Percentiles rank a stretch among this genome's conserved stretches.
Evolutionary conservation across 208 protist species (phyloP).

Genomic region (Vickermania ingenoplastis): DNA sequence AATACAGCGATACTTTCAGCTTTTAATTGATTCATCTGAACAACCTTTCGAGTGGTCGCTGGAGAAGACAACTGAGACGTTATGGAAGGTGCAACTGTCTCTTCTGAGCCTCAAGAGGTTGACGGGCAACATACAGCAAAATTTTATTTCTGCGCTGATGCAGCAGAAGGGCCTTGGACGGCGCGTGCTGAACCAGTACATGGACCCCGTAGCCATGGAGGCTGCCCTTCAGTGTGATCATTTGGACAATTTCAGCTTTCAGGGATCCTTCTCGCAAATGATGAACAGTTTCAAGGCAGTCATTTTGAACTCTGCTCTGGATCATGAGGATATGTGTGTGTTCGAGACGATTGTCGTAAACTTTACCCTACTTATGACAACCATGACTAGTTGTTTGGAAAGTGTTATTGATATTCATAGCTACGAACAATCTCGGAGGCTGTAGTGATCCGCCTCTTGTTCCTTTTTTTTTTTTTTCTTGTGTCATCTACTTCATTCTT

Average conservation of each 20-base stretch:
- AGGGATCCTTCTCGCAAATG: background rate
- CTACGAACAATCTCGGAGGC: background rate
- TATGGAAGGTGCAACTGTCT: conserved; percentile 34
- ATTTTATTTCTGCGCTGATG: conserved; percentile 44
- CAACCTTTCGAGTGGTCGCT: conserved; percentile 28
- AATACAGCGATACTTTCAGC: conserved; percentile 42
- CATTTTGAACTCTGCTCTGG: background rate
- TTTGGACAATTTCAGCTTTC: background rate
- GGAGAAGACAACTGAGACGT: conserved; percentile 22
- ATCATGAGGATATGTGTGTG: background rate
- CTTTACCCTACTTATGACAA: background rate
- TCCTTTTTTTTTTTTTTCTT: no score
- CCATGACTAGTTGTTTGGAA: background rate
- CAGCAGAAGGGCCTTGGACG: conserved; percentile 19
- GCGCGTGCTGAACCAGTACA: conserved; percentile 14
- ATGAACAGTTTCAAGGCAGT: background rate
- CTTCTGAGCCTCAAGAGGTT: conserved; percentile 32
- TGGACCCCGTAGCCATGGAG: background rate
- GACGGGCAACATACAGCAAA: conserved; percentile 50
- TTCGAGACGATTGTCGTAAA: background rate
- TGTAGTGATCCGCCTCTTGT: no score
- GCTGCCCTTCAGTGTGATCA: background rate
- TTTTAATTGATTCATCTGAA: conserved; percentile 58
- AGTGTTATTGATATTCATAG: background rate
- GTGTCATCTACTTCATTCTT: no score